Evolutionary conservation across 1,284 basidiomycete species (phyloP).

Genomic region (Cryptococcus neoformans): DNA sequence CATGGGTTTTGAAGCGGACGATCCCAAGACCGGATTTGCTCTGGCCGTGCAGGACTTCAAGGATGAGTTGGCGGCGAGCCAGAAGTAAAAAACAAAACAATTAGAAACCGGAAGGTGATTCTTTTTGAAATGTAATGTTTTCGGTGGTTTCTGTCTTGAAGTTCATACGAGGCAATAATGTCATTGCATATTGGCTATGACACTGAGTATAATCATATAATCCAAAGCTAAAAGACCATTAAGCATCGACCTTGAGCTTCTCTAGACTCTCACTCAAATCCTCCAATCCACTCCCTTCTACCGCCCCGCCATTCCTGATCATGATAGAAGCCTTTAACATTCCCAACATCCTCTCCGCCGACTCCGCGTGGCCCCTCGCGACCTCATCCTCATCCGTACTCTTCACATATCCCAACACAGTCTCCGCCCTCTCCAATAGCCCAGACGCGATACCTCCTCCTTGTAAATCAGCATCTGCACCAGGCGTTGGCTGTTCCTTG

Average conservation of each 20-base stretch:
- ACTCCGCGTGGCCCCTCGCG: slow-evolving; percentile 68
- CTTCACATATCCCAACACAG: slow-evolving; percentile 67
- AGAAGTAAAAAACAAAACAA: not conserved
- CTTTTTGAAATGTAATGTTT: not conserved
- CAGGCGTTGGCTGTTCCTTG: not conserved
- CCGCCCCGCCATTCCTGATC: not conserved
- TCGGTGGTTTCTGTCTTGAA: not conserved
- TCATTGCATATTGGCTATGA: not conserved
- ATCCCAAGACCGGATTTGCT: slow-evolving; percentile 40
- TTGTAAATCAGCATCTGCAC: not conserved
- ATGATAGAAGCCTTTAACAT: slow-evolving; percentile 1
- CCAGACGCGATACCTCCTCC: slow-evolving; percentile 34
- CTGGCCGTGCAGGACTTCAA: slow-evolving; percentile 49
- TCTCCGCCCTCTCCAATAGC: slow-evolving; percentile 57
- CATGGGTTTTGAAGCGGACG: slow-evolving; percentile 47
- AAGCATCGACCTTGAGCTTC: not conserved
- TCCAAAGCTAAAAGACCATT: not conserved
- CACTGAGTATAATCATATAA: too few relatives aligned
- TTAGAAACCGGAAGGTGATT: not conserved
- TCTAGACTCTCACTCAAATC: slow-evolving; percentile 1
- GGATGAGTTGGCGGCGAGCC: slow-evolving; percentile 22
- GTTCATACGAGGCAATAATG: not conserved
- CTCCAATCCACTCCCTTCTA: not conserved
- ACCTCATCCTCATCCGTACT: slow-evolving; percentile 69
- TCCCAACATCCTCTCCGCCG: slow-evolving; percentile 54